Conservation (phyloP, 23 red algal species). For the Gracilaria gracilis region DNA sequence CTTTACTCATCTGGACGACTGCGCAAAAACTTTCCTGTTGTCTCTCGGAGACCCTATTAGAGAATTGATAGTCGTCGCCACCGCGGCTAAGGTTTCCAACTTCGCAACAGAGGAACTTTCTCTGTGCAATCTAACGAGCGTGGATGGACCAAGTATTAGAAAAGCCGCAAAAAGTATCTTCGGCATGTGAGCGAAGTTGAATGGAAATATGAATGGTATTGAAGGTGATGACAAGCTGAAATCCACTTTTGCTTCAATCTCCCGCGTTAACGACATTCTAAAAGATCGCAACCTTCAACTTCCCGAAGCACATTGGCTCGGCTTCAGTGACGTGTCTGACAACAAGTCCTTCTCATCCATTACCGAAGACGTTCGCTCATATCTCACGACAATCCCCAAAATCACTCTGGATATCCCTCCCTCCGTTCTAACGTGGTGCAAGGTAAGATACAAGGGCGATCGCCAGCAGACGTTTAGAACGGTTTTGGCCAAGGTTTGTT, state of each 20-base stretch:
- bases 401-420: constrained; percentile 1
- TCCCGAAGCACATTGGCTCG: background rate
- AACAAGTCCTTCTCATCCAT: background rate
- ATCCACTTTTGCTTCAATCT: background rate
- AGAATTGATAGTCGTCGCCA: background rate
- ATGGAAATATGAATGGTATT: background rate
- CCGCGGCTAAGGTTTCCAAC: background rate
- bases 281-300: background rate
- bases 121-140: too few relatives aligned
- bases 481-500: background rate
- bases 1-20: background rate
- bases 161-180: background rate
- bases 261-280: background rate
- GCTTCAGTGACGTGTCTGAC: background rate
- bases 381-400: background rate
- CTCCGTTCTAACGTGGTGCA: background rate
- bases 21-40: background rate
- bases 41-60: background rate
- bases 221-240: constrained; percentile 1
- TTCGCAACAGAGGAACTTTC: too few relatives aligned
- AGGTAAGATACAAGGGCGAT: background rate
- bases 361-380: background rate
- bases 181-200: background rate
- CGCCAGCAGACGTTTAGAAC: background rate
- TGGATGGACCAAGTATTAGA: background rate